Evolutionary conservation across 768 basidiomycete genomes (phyloP), one percentile per base, ranked within the genome.

Genomic region (Boletellus ananiceps): DNA sequence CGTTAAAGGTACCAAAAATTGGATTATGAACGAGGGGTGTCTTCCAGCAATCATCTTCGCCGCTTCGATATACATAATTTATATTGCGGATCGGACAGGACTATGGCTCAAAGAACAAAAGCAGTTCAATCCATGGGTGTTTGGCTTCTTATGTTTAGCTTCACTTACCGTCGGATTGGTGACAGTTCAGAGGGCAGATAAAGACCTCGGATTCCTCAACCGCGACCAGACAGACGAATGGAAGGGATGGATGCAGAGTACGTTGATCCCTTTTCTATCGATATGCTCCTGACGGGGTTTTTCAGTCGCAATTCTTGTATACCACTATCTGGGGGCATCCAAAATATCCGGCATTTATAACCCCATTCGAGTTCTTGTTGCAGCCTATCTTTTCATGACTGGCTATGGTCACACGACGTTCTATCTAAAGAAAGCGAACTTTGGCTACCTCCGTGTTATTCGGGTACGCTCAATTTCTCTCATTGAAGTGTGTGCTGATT

Each of bases 231-330:
- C 92, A 1, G 91, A 96, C 57, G 93, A 96, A 69, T 96, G 93
- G 93, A 95, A 95, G 67, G 93, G 93, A 3, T 96, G 93, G 93
- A 96, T 96, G 93, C 93, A 96, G 74, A 76, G 91, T 91, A 60
- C 48, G 86, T 67, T 6, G 16, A 23, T 44, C 38, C 32, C 37
- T 27, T 43, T 21, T 41, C 5, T 35, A n/a, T 11, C 31, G 43
- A 41, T 23, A 15, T 18, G 25, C 16, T 5, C 34, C 41, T 47
- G 33, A 50, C n/a, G 49, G 40, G 46, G 40, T 51, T 11, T 40
- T 42, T 12, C 40, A 93, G 91, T 93, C 58, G 82, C 78, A 15
- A 91, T 96, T 56, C 77, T 96, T n/a, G 82, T 93, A 59, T 95
- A 96, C 62, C 93, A 95, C 68, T 93, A 93, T 67, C 69, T 86